These are phyloP conservation scores for Diplocarpon mali DNA, from an alignment of 2,329 filamentous ascomycete genomes.

Conservation along the genomic window DNA sequence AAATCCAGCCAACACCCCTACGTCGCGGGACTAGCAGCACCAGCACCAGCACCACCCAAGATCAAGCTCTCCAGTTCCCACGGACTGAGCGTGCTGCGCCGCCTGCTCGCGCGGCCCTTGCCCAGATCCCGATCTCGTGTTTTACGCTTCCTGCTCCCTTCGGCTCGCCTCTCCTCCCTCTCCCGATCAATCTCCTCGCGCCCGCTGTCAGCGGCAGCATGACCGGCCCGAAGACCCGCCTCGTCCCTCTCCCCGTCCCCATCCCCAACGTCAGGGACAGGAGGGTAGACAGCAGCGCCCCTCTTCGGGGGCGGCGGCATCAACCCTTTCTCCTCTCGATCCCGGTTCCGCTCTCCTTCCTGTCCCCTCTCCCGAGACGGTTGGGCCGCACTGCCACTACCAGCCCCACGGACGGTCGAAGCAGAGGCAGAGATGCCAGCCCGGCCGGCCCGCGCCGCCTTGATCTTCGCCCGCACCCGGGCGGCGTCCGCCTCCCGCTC, in stretches of 20 bases:
- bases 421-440: slow-evolving; percentile 18
- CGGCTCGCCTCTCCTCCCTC: background rate
- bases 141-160: slow-evolving; percentile 30
- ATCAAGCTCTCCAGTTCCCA: slow-evolving; percentile 63
- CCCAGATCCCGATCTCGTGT: slow-evolving; percentile 26
- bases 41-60: slow-evolving; percentile 25
- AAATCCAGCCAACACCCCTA: background rate
- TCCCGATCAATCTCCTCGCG: background rate
- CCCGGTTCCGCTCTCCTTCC: background rate
- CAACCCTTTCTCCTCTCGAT: slow-evolving; percentile 17
- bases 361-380: background rate
- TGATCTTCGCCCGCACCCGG: slow-evolving; percentile 50
- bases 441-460: slow-evolving; percentile 38
- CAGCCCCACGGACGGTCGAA: background rate
- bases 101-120: slow-evolving; percentile 41
- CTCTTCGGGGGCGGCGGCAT: slow-evolving; percentile 24
- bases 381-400: background rate
- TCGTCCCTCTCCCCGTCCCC: background rate
- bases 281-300: slow-evolving; percentile 7
- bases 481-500: slow-evolving; percentile 54
- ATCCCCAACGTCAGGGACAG: background rate
- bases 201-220: background rate
- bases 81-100: slow-evolving; percentile 64
- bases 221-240: too few species aligned
- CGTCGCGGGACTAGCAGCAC: slow-evolving; percentile 1